Evolutionary conservation across 257 asterid species (phyloP), one percentile per base, ranked within the genome.

Genomic region (Vinca minor): DNA sequence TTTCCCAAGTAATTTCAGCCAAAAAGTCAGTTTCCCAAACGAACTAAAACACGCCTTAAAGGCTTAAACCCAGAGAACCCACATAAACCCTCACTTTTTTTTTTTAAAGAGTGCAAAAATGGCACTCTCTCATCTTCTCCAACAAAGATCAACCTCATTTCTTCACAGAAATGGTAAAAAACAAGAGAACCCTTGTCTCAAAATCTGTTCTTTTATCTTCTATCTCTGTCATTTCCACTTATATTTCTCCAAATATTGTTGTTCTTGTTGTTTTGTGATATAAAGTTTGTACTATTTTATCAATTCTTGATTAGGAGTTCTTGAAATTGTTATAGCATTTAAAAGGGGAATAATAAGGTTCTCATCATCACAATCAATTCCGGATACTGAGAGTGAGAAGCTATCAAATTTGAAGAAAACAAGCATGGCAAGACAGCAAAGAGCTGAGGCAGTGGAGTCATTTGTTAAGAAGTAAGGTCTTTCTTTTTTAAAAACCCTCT

Each of bases 121-220:
- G 90, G 69, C 81, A 10, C 73, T 84, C 74, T 71, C 69, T 67
- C 84, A 42, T 62, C 77, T 79, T 26, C 79, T 79, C 67, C 79
- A 53, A 59, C 84, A 64, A 23, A 81, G 61, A 65, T 71, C 76
- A 28, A 14, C 65, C 64, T 68, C 64, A 49, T 67, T 18, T 29
- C 13, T 73, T 36, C 50, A 55, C 76, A 69, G 76, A 70, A 54
- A 64, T 55, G 68, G 85, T 81, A 76, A 25, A n/a, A 45, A 13
- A 32, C 47, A 38, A 15, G 23, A 35, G 25, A 66, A 53, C 73
- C 71, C 74, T 46, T 68, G 59, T 57, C 15, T 8, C 3, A 29
- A 31, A 38, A 68, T 35, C 49, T 39, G 4, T 45, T 36, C 10
- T 48, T 47, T 26, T 13, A 10, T 69, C 26, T 7, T 42, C 17